Evolutionary conservation across 352 stramenopile genomes (phyloP).

Genomic region (Pythium folliculosum): DNA sequence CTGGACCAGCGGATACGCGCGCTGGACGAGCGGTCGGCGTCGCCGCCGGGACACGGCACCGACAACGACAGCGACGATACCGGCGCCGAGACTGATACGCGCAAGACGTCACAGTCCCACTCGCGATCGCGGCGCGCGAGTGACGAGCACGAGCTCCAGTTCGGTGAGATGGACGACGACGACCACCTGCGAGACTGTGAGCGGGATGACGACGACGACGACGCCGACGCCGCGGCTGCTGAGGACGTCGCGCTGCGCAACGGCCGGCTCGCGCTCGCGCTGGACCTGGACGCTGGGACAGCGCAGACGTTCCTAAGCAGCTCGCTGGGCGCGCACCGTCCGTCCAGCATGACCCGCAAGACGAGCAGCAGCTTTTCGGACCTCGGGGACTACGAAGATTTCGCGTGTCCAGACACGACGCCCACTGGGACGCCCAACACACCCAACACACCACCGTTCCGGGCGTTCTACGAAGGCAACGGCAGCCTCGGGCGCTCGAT

Average conservation of each 20-base stretch:
- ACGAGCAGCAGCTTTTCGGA: conserved; percentile 88
- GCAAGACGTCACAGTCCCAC: too few species aligned
- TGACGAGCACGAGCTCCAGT: conserved; percentile 33
- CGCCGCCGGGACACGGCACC: background rate
- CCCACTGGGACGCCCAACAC: conserved; percentile 38
- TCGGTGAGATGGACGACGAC: conserved; percentile 31
- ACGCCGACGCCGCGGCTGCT: conserved; percentile 22
- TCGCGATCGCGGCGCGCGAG: conserved; percentile 15
- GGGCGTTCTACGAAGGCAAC: conserved; percentile 73
- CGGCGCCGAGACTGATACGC: background rate
- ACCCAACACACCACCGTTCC: conserved; percentile 47
- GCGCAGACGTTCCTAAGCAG: conserved; percentile 24
- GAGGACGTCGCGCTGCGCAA: conserved; percentile 30
- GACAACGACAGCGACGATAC: background rate
- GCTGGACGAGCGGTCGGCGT: conserved; percentile 1
- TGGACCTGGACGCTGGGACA: conserved; percentile 71
- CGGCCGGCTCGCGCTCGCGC: conserved; percentile 45
- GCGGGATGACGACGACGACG: background rate
- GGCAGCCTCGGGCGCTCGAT: conserved; percentile 36
- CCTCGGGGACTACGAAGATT: conserved; percentile 85
- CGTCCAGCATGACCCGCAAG: conserved; percentile 64
- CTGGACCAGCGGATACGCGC: conserved; percentile 22
- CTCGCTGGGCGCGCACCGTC: conserved; percentile 29
- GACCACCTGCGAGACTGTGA: background rate
- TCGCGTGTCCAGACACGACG: conserved; percentile 67